phyloP scores from a whole-genome alignment of 2,329 filamentous ascomycete genomes.

The Aspergillus viridinutans region DNA sequence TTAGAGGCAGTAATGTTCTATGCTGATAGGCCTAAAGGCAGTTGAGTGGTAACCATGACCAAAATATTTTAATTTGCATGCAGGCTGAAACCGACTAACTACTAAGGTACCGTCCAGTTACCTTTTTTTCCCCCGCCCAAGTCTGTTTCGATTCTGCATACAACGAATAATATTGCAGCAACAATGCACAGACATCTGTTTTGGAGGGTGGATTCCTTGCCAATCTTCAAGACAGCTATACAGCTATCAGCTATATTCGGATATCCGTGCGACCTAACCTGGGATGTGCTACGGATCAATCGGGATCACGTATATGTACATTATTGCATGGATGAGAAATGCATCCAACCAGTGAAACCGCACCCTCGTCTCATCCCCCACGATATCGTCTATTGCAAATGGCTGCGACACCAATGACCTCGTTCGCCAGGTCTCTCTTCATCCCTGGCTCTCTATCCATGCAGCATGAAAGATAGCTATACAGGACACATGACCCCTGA shows the following conservation, averaged over 20 bases:
- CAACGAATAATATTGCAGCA: background rate
- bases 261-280: background rate
- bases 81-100: background rate
- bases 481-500: background rate
- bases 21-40: background rate
- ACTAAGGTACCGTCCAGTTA: background rate
- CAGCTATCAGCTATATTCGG: background rate
- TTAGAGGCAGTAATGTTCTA: conserved; percentile 1
- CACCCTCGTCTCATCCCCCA: background rate
- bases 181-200: background rate
- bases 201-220: background rate
- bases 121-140: no score
- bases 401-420: background rate
- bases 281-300: conserved; percentile 3
- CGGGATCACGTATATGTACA: background rate
- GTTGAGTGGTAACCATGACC: background rate
- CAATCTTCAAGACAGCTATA: background rate
- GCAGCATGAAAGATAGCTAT: background rate
- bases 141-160: background rate
- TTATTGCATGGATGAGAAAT: background rate
- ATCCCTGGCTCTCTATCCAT: background rate
- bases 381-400: background rate
- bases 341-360: background rate
- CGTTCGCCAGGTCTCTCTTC: background rate
- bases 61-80: background rate